phyloP scores from a whole-genome alignment of 352 stramenopile species.

The Ophiocytium majus region DNA sequence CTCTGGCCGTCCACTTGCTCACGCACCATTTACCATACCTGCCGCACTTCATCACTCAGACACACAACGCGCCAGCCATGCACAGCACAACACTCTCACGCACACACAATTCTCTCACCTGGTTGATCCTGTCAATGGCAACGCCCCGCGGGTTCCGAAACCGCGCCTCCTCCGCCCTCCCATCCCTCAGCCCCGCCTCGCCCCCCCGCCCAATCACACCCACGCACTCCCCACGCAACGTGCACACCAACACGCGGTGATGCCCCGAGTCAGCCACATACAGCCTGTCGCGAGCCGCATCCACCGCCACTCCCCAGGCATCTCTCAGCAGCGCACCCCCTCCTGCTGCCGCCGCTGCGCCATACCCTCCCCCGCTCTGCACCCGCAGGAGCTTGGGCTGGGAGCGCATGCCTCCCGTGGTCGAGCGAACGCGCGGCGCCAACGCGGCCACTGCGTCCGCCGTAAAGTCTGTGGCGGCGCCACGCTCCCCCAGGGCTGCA shows the following conservation, averaged over 20 bases:
- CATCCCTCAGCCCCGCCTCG: neutral
- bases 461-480: neutral
- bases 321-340: neutral
- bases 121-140: constrained; percentile 12
- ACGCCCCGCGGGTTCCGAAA: neutral
- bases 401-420: too few relatives aligned
- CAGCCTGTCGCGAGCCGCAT: neutral
- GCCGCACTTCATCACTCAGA: too few relatives aligned
- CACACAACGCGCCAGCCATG: too few relatives aligned
- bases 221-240: neutral
- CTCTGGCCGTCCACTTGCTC: too few relatives aligned
- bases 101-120: neutral
- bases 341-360: neutral
- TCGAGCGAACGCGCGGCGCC: neutral
- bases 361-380: too few relatives aligned
- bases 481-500: neutral
- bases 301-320: neutral
- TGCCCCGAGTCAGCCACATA: neutral
- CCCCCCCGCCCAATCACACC: constrained; percentile 7
- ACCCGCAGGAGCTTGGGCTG: too few relatives aligned
- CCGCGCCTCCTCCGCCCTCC: neutral
- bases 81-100: neutral
- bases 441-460: neutral
- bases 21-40: too few relatives aligned
- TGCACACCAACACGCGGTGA: constrained; percentile 6